Evolutionary conservation across 257 asterid species (phyloP).

Genomic region (Lycium ferocissimum): DNA sequence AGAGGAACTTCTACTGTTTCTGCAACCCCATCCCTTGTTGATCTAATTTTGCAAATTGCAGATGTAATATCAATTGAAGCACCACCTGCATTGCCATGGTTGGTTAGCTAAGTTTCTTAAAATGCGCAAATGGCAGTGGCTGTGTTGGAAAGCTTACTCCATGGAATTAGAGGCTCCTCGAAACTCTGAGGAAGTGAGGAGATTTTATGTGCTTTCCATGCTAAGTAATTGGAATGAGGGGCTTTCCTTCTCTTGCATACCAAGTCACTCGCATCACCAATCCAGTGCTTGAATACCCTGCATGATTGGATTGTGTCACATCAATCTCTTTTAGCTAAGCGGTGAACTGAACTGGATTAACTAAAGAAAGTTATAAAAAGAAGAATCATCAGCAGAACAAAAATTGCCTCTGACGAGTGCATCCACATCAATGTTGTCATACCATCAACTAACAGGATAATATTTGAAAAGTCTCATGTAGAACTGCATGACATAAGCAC

Average conservation of each 20-base stretch:
- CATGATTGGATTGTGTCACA: constrained; percentile 9
- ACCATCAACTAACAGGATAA: neutral
- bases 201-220: constrained; percentile 58
- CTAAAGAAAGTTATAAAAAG: neutral
- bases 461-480: neutral
- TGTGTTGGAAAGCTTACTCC: constrained; percentile 45
- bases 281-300: constrained; percentile 59
- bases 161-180: constrained; percentile 64
- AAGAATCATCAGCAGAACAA: neutral
- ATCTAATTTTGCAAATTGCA: constrained; percentile 37
- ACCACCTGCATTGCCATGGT: constrained; percentile 47
- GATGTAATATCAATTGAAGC: constrained; percentile 38
- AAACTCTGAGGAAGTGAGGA: constrained; percentile 53
- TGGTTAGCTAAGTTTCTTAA: constrained; percentile 18
- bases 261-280: constrained; percentile 55
- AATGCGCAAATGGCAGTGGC: neutral
- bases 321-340: neutral
- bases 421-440: neutral
- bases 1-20: constrained; percentile 32
- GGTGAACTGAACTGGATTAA: neutral
- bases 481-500: neutral
- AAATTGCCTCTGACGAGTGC: neutral
- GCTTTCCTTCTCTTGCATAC: constrained; percentile 52
- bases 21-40: constrained; percentile 30
- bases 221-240: constrained; percentile 53